Percentiles rank a stretch among this genome's conserved stretches.
Conservation (phyloP, 345 rosid genomes). For the Brassica incana region DNA sequence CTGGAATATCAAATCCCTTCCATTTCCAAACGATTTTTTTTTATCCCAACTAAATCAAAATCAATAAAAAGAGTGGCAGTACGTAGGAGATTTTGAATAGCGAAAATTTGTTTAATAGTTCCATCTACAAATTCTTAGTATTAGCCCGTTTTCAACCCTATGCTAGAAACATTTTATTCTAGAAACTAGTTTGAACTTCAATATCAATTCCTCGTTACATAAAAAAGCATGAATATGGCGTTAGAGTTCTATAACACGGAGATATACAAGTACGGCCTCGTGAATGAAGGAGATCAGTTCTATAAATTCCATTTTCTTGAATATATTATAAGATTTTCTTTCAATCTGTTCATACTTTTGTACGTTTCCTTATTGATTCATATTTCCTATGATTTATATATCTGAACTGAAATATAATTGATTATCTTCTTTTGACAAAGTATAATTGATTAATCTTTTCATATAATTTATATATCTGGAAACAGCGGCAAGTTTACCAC, state of each 20-base stretch:
- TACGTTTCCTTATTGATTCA: neutral
- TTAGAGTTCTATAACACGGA: neutral
- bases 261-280: neutral
- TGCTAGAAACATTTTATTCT: neutral
- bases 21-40: no score
- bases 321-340: neutral
- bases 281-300: neutral
- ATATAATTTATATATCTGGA: neutral
- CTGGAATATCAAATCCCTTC: no score
- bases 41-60: no score
- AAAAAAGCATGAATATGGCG: neutral
- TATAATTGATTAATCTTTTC: neutral
- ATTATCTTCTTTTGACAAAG: neutral
- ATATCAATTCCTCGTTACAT: neutral
- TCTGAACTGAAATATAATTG: neutral
- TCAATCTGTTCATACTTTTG: neutral
- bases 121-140: neutral
- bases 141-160: neutral
- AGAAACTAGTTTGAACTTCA: neutral
- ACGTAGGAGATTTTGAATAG: neutral
- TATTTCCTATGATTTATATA: neutral
- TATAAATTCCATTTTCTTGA: neutral
- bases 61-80: neutral
- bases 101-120: neutral
- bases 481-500: constrained; percentile 93